Conservation (phyloP, 2,329 filamentous ascomycete genomes). For the Aspergillus glaucus region DNA sequence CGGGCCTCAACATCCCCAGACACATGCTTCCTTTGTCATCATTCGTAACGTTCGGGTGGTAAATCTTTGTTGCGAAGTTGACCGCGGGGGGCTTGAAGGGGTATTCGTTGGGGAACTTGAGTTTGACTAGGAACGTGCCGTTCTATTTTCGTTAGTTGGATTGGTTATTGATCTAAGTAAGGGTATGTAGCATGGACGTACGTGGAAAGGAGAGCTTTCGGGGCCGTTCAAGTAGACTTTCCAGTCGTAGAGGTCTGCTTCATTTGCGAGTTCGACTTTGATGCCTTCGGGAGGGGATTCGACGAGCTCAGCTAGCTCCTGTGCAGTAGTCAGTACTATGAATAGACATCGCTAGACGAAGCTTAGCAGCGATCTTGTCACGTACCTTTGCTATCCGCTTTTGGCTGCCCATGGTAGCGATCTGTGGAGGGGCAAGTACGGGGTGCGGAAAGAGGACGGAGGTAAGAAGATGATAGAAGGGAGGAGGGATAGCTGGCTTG, state of each 20-base stretch:
- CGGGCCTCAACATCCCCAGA: slow-evolving; percentile 71
- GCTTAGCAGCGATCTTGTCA: not conserved
- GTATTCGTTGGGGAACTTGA: slow-evolving; percentile 72
- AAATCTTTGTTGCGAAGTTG: slow-evolving; percentile 81
- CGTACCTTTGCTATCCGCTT: slow-evolving; percentile 44
- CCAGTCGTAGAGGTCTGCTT: slow-evolving; percentile 63
- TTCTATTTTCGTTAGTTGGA: slow-evolving; percentile 39
- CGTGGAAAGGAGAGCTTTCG: slow-evolving; percentile 57
- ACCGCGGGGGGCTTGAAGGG: slow-evolving; percentile 82
- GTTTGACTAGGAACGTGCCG: slow-evolving; percentile 66
- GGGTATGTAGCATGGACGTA: slow-evolving; percentile 33
- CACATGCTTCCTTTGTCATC: slow-evolving; percentile 81
- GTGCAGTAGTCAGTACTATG: slow-evolving; percentile 3
- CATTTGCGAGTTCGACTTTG: slow-evolving; percentile 52
- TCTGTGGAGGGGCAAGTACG: not conserved
- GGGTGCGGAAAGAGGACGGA: slow-evolving; percentile 1
- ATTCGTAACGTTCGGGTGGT: slow-evolving; percentile 92
- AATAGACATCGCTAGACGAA: not conserved
- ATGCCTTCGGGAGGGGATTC: slow-evolving; percentile 52
- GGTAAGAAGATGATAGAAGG: slow-evolving; percentile 9
- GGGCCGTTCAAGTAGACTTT: slow-evolving; percentile 62
- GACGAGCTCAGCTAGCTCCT: slow-evolving; percentile 59
- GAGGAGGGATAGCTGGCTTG: slow-evolving; percentile 5
- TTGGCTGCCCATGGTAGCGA: slow-evolving; percentile 34
- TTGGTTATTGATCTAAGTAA: not conserved